phyloP scores from a whole-genome alignment of 2,329 filamentous ascomycete species.

The Colletotrichum trifolii region DNA sequence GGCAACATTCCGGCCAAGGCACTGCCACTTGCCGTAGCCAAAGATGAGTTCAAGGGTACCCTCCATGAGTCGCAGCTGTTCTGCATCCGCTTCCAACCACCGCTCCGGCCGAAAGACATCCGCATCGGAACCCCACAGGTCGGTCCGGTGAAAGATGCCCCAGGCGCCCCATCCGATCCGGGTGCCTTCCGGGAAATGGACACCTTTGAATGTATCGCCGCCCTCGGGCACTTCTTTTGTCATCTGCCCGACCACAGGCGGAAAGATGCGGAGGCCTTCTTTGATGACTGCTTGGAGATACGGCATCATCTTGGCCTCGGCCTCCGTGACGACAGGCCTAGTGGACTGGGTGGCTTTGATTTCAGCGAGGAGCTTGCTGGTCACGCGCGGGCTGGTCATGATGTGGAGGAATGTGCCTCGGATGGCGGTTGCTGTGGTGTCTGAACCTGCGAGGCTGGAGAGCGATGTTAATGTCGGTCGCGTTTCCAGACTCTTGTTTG shows the following conservation, averaged over 20 bases:
- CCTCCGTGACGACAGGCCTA: constrained; percentile 43
- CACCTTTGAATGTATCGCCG: constrained; percentile 48
- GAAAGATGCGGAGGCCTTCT: constrained; percentile 56
- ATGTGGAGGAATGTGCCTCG: constrained; percentile 66
- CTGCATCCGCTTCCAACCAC: constrained; percentile 39
- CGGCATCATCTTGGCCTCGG: constrained; percentile 50
- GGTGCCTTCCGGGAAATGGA: constrained; percentile 47
- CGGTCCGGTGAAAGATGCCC: constrained; percentile 43
- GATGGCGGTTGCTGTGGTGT: constrained; percentile 67
- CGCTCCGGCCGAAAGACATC: constrained; percentile 34
- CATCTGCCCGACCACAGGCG: constrained; percentile 51
- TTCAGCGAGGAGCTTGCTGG: constrained; percentile 57
- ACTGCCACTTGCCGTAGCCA: constrained; percentile 51
- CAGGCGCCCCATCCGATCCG: constrained; percentile 48
- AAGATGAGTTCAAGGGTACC: constrained; percentile 52
- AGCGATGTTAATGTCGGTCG: constrained; percentile 27
- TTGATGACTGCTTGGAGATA: constrained; percentile 63
- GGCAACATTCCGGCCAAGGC: constrained; percentile 52
- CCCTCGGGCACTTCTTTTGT: constrained; percentile 50
- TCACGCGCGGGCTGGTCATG: constrained; percentile 59
- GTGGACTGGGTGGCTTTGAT: constrained; percentile 45
- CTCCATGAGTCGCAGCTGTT: constrained; percentile 48
- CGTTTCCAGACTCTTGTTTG: constrained; percentile 53
- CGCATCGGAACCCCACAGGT: constrained; percentile 31
- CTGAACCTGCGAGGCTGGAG: constrained; percentile 63